phyloP scores from a whole-genome alignment of 306 rosid species.

The Macrotyloma uniflorum region DNA sequence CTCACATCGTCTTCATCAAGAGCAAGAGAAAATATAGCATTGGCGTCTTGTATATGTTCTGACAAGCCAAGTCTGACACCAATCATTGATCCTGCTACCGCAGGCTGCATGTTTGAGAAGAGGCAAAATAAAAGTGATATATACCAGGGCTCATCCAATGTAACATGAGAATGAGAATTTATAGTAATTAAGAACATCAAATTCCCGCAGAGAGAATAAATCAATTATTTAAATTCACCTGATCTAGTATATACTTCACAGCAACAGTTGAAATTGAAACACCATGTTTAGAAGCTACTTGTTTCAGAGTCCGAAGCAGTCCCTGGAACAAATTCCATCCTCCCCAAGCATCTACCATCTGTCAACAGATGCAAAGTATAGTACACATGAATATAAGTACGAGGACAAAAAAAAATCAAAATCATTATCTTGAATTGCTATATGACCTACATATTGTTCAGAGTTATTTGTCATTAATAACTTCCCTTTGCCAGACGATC shows the following conservation, averaged over 20 bases:
- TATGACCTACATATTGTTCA: background rate
- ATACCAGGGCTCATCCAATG: background rate
- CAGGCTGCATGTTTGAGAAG: constrained; percentile 64
- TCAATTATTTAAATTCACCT: constrained; percentile 51
- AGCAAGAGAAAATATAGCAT: constrained; percentile 79
- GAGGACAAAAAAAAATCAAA: constrained; percentile 21
- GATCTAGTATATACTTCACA: constrained; percentile 81
- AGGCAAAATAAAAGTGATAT: constrained; percentile 21
- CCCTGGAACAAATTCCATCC: constrained; percentile 90
- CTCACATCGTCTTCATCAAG: constrained; percentile 80
- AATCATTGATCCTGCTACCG: constrained; percentile 95
- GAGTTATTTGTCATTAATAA: constrained; percentile 8
- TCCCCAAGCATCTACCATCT: constrained; percentile 99
- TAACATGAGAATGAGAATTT: background rate
- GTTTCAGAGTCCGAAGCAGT: constrained; percentile 82
- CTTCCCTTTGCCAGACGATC: background rate
- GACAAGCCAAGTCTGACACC: constrained; percentile 96
- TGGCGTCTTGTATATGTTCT: constrained; percentile 74
- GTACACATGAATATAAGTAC: constrained; percentile 12
- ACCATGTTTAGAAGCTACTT: constrained; percentile 77
- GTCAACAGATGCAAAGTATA: constrained; percentile 36
- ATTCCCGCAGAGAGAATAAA: background rate
- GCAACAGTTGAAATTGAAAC: constrained; percentile 86
- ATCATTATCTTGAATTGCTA: constrained; percentile 15
- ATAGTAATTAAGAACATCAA: background rate